Evolutionary conservation across 305 asterid genomes (phyloP).

Genomic region (Solanum hybrid): DNA sequence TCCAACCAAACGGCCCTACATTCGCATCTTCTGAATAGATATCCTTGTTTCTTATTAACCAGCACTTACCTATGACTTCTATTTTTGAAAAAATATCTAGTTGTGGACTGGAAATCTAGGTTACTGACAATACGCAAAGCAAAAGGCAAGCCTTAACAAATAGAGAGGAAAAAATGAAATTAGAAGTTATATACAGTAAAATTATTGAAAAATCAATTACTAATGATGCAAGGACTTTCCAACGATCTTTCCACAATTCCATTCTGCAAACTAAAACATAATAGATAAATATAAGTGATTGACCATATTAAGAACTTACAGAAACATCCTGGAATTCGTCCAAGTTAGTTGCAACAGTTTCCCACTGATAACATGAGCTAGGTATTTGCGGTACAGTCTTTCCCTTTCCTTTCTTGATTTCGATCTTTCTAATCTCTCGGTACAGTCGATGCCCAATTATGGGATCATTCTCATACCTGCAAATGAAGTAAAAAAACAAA

Average conservation of each 20-base stretch:
- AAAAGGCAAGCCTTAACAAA: background rate
- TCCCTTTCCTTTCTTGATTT: slow-evolving; percentile 90
- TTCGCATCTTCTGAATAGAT: background rate
- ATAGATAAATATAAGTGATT: background rate
- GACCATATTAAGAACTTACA: slow-evolving; percentile 43
- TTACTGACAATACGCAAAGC: background rate
- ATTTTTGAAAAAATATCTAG: background rate
- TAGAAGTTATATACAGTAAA: background rate
- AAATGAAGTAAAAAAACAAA: background rate
- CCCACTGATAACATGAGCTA: slow-evolving; percentile 87
- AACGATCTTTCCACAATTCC: background rate
- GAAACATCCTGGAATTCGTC: slow-evolving; percentile 85
- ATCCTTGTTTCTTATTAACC: background rate
- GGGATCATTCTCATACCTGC: slow-evolving; percentile 94
- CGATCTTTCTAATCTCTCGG: slow-evolving; percentile 80
- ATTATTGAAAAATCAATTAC: background rate
- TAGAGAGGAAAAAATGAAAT: background rate
- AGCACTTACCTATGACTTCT: background rate
- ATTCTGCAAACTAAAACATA: background rate
- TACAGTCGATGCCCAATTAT: slow-evolving; percentile 80
- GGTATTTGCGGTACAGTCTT: slow-evolving; percentile 64
- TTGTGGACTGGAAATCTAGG: background rate
- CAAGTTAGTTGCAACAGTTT: slow-evolving; percentile 83
- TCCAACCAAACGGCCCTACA: background rate
- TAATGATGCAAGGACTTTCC: background rate